A percentile compares a stretch with the other conserved stretches of the same genome.
Evolutionary conservation across 768 basidiomycete genomes (phyloP).

Genomic region (Lactifluus volemus): DNA sequence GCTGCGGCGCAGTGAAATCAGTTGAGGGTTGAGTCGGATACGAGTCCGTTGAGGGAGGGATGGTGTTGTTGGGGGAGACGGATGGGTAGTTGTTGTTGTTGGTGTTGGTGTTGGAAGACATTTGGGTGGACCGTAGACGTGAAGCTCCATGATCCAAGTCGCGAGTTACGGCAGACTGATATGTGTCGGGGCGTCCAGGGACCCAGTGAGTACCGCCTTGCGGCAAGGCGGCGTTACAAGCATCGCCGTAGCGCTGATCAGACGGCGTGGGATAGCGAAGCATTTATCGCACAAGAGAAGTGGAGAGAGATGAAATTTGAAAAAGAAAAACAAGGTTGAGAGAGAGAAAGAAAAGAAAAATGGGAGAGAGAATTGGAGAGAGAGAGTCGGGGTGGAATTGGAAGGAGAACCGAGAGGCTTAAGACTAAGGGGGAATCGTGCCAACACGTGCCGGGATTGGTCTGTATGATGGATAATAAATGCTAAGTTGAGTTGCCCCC

Average conservation of each 20-base stretch:
- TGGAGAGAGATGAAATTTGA: no score
- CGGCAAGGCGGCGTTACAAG: neutral
- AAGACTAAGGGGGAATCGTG: constrained; percentile 11
- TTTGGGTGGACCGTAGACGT: constrained; percentile 2
- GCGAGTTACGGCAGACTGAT: constrained; percentile 13
- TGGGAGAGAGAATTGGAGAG: neutral
- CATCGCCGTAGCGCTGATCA: constrained; percentile 5
- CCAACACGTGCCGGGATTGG: constrained; percentile 9
- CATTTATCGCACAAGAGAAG: neutral
- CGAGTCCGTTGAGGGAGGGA: neutral
- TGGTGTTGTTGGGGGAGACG: neutral
- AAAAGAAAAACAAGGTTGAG: neutral
- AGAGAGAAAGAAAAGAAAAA: neutral
- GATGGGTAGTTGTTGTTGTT: neutral
- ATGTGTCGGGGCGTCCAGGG: neutral
- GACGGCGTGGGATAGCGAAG: constrained; percentile 1
- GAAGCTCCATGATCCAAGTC: neutral
- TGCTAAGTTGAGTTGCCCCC: neutral
- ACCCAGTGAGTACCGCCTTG: constrained; percentile 9
- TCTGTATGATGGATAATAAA: neutral
- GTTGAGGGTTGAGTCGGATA: neutral
- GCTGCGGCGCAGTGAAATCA: neutral
- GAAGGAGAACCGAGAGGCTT: constrained; percentile 4
- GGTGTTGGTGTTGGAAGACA: neutral
- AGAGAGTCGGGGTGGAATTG: neutral